These are phyloP conservation scores for Rhodotorula sphaerocarpa DNA, from an alignment of 768 basidiomycete species.

Conservation along the genomic window DNA sequence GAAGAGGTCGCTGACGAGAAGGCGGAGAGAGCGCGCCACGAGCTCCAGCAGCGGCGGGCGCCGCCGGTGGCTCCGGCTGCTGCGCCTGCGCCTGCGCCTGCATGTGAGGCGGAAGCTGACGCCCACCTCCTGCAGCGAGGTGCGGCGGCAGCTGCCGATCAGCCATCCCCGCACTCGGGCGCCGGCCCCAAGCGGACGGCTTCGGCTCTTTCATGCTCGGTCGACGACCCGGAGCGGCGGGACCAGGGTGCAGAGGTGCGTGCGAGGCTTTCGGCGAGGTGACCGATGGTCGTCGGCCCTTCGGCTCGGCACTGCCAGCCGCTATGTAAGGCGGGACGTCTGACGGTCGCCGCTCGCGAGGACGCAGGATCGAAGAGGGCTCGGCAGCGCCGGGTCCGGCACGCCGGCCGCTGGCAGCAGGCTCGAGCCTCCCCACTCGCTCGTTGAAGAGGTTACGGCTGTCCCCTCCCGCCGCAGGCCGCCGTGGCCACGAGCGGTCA, in stretches of 20 bases:
- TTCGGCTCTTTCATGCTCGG: slow-evolving; percentile 2
- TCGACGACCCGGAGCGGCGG: not conserved
- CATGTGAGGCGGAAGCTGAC: not conserved
- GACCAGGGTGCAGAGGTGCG: slow-evolving; percentile 8
- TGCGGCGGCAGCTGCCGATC: slow-evolving; percentile 57
- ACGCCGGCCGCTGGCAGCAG: slow-evolving; percentile 39
- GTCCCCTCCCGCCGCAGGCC: slow-evolving; percentile 30
- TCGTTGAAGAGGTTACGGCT: slow-evolving; percentile 90
- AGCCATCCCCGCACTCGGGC: slow-evolving; percentile 10
- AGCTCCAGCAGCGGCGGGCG: not conserved
- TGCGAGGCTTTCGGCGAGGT: slow-evolving; percentile 11
- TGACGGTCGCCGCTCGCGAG: not conserved
- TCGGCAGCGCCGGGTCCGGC: slow-evolving; percentile 39
- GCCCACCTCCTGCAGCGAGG: slow-evolving; percentile 37
- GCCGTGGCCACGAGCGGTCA: slow-evolving; percentile 85
- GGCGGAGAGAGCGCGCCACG: not conserved
- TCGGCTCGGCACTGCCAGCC: not conserved
- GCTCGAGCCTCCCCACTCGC: slow-evolving; percentile 79
- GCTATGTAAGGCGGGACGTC: slow-evolving; percentile 17
- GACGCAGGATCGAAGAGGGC: slow-evolving; percentile 7
- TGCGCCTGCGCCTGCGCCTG: not conserved
- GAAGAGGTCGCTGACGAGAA: not conserved
- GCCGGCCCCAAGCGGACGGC: not conserved
- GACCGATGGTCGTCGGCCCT: slow-evolving; percentile 5
- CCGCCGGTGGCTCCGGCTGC: not conserved